Conservation (phyloP, 1,284 basidiomycete genomes). For the Meripilus lineatus region DNA sequence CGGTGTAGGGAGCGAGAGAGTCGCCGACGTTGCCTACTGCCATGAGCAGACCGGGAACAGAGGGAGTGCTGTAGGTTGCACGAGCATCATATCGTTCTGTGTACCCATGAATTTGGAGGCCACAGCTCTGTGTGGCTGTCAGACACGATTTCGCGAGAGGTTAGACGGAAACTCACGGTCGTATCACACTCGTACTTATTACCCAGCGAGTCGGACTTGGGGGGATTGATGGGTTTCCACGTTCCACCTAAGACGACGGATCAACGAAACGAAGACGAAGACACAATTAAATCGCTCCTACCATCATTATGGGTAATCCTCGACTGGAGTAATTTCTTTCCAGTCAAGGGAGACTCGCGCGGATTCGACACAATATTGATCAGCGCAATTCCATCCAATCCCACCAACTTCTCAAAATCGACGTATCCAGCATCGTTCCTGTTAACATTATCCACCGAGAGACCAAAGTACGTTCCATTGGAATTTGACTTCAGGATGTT, state of each 20-base stretch:
- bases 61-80: conserved; percentile 90
- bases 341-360: conserved; percentile 67
- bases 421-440: conserved; percentile 84
- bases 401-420: conserved; percentile 98
- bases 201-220: conserved; percentile 73
- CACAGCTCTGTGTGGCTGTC: conserved; percentile 58
- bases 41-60: conserved; percentile 90
- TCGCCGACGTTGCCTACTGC: conserved; percentile 98
- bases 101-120: conserved; percentile 92
- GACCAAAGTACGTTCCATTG: conserved; percentile 94
- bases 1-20: conserved; percentile 72
- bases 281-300: conserved; percentile 21
- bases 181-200: conserved; percentile 68
- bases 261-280: conserved; percentile 1
- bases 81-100: conserved; percentile 89
- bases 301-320: conserved; percentile 98
- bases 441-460: conserved; percentile 87
- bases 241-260: conserved; percentile 69
- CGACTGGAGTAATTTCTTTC: conserved; percentile 77
- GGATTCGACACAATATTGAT: conserved; percentile 89
- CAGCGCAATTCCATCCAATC: conserved; percentile 92
- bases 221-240: conserved; percentile 84
- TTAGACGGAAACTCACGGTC: conserved; percentile 45
- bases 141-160: not conserved
- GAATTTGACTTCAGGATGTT: conserved; percentile 96